phyloP scores from a whole-genome alignment of 2,329 filamentous ascomycete genomes.

The Elsinoe necatrix region DNA sequence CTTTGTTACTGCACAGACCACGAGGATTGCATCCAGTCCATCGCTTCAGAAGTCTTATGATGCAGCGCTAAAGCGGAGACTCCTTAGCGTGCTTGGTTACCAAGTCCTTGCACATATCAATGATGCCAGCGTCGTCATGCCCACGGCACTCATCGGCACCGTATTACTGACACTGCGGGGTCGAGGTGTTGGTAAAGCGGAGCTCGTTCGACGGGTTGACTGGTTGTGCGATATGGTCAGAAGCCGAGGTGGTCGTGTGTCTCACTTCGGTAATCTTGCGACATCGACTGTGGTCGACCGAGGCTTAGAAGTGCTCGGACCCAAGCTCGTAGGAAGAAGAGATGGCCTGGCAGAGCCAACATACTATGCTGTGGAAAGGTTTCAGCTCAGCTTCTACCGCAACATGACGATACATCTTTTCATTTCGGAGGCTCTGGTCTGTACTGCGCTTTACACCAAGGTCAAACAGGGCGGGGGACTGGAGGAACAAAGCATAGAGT shows the following conservation, averaged over 20 bases:
- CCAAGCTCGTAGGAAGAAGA: slow-evolving; percentile 74
- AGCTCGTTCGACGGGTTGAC: slow-evolving; percentile 76
- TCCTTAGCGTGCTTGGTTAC: slow-evolving; percentile 83
- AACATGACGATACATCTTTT: slow-evolving; percentile 99
- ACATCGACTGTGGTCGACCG: slow-evolving; percentile 78
- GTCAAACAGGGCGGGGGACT: slow-evolving; percentile 89
- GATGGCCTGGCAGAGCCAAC: slow-evolving; percentile 79
- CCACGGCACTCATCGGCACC: slow-evolving; percentile 89
- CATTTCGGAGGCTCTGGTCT: slow-evolving; percentile 85
- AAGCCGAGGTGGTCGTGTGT: slow-evolving; percentile 82
- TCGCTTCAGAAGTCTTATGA: slow-evolving; percentile 34
- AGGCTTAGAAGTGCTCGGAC: slow-evolving; percentile 83
- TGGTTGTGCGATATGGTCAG: slow-evolving; percentile 79
- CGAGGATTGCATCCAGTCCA: slow-evolving; percentile 38
- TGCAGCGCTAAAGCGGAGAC: slow-evolving; percentile 49
- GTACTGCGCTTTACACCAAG: slow-evolving; percentile 78
- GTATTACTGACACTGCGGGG: slow-evolving; percentile 85
- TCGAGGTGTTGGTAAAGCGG: slow-evolving; percentile 78
- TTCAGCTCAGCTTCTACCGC: slow-evolving; percentile 95
- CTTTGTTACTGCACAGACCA: slow-evolving; percentile 72
- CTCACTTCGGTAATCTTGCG: slow-evolving; percentile 77
- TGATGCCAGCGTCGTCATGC: slow-evolving; percentile 93
- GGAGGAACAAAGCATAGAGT: slow-evolving; percentile 67
- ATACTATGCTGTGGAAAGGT: slow-evolving; percentile 85
- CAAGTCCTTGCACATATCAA: slow-evolving; percentile 92